Conservation (phyloP, 1,139 yeast genomes). For the Kurtzmaniella natalensis region DNA sequence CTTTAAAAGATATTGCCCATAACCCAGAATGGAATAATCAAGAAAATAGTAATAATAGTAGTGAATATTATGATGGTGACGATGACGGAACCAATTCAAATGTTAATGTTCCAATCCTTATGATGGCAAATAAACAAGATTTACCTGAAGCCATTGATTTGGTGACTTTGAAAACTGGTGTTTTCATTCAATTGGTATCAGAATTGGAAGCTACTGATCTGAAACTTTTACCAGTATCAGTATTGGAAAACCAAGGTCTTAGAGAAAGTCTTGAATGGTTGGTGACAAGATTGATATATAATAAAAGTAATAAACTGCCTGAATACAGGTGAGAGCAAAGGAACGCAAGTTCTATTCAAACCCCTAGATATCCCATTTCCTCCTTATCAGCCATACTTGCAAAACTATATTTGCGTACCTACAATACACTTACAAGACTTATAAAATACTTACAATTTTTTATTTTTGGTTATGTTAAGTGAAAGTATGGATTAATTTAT, state of each 20-base stretch:
- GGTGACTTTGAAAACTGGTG: constrained; percentile 76
- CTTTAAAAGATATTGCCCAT: constrained; percentile 44
- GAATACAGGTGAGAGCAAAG: no score
- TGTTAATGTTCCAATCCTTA: constrained; percentile 77
- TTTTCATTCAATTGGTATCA: constrained; percentile 73
- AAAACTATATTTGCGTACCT: no score
- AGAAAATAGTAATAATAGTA: constrained; percentile 14
- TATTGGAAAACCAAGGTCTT: constrained; percentile 82
- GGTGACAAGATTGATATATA: constrained; percentile 68
- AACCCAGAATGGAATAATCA: constrained; percentile 45
- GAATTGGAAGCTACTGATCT: constrained; percentile 86
- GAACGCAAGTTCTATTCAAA: no score
- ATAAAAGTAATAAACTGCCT: constrained; percentile 74
- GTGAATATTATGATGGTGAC: constrained; percentile 24
- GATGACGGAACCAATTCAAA: constrained; percentile 36
- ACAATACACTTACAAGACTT: no score
- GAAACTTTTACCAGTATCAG: constrained; percentile 85
- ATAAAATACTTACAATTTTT: no score
- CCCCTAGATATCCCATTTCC: no score
- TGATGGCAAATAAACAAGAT: constrained; percentile 96
- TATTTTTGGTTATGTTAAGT: no score
- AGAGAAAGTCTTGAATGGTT: constrained; percentile 89
- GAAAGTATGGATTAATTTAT: no score
- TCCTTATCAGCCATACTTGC: no score
- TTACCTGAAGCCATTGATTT: constrained; percentile 68